Percentiles rank a stretch among this genome's conserved stretches.
These are phyloP conservation scores for Actinomortierella ambigua DNA, from an alignment of 371 early-diverging fungal genomes.

Conservation along the genomic window DNA sequence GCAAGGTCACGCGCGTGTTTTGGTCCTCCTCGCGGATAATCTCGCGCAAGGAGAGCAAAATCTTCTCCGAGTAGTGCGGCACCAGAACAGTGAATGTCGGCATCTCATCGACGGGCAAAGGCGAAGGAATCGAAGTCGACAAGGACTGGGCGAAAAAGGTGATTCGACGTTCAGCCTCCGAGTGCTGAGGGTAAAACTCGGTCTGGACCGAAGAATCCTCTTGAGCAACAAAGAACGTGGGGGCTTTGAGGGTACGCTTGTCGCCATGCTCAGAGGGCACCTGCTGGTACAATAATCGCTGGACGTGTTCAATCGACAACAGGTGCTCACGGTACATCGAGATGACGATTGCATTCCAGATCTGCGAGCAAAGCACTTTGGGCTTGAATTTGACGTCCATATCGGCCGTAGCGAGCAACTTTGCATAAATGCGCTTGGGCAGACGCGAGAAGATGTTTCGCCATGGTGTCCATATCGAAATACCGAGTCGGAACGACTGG, in stretches of 20 bases:
- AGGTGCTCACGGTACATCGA: constrained; percentile 89
- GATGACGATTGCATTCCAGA: constrained; percentile 90
- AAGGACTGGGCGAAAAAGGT: constrained; percentile 90
- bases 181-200: constrained; percentile 78
- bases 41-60: constrained; percentile 80
- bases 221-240: constrained; percentile 84
- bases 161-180: constrained; percentile 87
- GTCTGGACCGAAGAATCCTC: constrained; percentile 81
- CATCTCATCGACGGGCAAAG: constrained; percentile 83
- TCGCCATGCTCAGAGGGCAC: constrained; percentile 71
- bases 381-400: constrained; percentile 78
- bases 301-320: constrained; percentile 79
- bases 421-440: constrained; percentile 87
- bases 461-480: constrained; percentile 91
- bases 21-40: constrained; percentile 87
- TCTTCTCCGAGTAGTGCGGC: constrained; percentile 92
- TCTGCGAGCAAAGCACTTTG: constrained; percentile 78
- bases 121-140: constrained; percentile 85
- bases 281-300: constrained; percentile 81
- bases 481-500: constrained; percentile 80
- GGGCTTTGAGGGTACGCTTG: constrained; percentile 74
- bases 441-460: constrained; percentile 83
- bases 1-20: constrained; percentile 78
- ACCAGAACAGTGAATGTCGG: constrained; percentile 89
- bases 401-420: constrained; percentile 75